Percentiles rank a stretch among this genome's conserved stretches.
Conservation (phyloP, 495 filamentous ascomycete genomes). For the Hyphodiscus hymeniophilus region DNA sequence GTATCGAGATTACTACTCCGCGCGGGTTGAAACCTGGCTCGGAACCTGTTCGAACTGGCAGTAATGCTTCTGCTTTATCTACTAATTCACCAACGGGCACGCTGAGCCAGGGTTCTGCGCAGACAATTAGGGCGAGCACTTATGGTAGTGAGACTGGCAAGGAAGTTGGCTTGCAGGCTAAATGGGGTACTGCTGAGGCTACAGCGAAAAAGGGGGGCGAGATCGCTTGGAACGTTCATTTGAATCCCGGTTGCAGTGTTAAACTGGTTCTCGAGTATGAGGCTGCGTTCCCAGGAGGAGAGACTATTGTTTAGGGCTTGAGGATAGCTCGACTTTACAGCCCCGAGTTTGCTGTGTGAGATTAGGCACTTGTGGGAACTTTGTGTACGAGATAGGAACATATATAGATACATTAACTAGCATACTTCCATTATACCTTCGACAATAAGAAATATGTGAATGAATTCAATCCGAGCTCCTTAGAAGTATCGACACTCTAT, state of each 20-base stretch:
- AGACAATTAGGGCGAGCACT: constrained; percentile 9
- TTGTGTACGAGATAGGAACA: too few species aligned
- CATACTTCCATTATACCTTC: too few species aligned
- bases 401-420: too few species aligned
- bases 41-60: constrained; percentile 31
- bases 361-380: too few species aligned
- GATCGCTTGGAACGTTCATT: constrained; percentile 48
- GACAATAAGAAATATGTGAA: too few species aligned
- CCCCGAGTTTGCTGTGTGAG: too few species aligned
- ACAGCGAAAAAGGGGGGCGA: constrained; percentile 51
- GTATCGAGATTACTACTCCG: constrained; percentile 45
- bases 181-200: constrained; percentile 42
- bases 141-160: constrained; percentile 4
- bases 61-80: constrained; percentile 14
- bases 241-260: constrained; percentile 48
- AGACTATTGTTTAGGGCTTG: constrained; percentile 29
- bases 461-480: too few species aligned
- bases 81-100: constrained; percentile 5
- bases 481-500: too few species aligned
- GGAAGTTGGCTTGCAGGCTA: constrained; percentile 15
- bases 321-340: too few species aligned
- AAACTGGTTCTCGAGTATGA: constrained; percentile 58
- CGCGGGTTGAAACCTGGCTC: constrained; percentile 39
- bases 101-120: constrained; percentile 1
- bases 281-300: constrained; percentile 44